Percentiles rank a stretch among this genome's conserved stretches.
Evolutionary conservation across 306 rosid genomes (phyloP).

Genomic region (Elaeagnus macrophylla): DNA sequence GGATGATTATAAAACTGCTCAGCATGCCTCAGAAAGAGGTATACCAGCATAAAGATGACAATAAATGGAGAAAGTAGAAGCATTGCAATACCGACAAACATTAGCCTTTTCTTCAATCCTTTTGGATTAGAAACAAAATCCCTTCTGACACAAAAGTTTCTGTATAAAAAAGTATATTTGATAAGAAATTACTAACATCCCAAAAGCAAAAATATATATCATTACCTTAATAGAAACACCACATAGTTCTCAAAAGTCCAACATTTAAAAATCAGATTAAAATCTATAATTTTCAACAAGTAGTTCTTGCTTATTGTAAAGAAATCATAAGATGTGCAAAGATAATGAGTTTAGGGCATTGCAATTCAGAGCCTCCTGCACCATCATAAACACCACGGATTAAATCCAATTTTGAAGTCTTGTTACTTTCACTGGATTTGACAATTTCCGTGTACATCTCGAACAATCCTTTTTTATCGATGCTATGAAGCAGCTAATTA

Average conservation of each 20-base stretch:
- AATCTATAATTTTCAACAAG: too few species aligned
- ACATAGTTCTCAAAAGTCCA: background rate
- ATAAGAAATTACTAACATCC: constrained; percentile 14
- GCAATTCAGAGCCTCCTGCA: background rate
- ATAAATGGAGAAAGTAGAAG: constrained; percentile 93
- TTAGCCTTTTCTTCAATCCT: constrained; percentile 69
- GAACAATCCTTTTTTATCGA: too few species aligned
- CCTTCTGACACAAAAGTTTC: constrained; percentile 62
- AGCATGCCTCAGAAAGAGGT: constrained; percentile 89
- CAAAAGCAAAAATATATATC: constrained; percentile 6
- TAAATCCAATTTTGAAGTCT: too few species aligned
- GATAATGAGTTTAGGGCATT: background rate
- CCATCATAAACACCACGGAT: too few species aligned
- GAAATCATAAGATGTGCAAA: too few species aligned
- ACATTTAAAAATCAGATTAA: background rate
- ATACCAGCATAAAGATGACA: constrained; percentile 91
- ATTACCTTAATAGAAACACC: background rate
- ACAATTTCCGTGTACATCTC: too few species aligned
- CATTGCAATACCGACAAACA: constrained; percentile 78
- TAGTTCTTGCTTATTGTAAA: too few species aligned
- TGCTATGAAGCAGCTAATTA: too few species aligned
- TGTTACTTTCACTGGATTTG: too few species aligned
- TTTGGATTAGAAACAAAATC: constrained; percentile 76
- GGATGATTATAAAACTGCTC: constrained; percentile 94
- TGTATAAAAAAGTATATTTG: constrained; percentile 27